Evolutionary conservation across 495 filamentous ascomycete species (phyloP).

Genomic region (Bombardia bombarda): DNA sequence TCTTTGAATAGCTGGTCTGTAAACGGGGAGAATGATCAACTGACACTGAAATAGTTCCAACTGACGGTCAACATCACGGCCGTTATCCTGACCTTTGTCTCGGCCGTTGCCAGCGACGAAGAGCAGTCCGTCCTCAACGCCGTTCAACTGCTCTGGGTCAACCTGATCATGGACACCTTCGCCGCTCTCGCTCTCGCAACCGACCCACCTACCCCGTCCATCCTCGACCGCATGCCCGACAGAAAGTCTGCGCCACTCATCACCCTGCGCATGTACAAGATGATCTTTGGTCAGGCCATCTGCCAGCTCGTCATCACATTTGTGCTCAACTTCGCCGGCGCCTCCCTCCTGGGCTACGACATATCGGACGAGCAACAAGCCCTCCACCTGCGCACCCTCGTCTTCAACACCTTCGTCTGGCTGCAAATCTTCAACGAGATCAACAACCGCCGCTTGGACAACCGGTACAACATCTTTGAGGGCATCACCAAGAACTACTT

Average conservation of each 20-base stretch:
- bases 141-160: conserved; percentile 87
- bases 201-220: conserved; percentile 68
- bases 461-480: conserved; percentile 84
- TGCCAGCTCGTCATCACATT: conserved; percentile 75
- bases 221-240: conserved; percentile 72
- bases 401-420: conserved; percentile 95
- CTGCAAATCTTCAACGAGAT: conserved; percentile 94
- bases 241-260: conserved; percentile 67
- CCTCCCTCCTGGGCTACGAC: conserved; percentile 46
- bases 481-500: conserved; percentile 71
- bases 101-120: conserved; percentile 60
- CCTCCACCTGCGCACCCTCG: conserved; percentile 54
- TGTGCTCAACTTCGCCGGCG: conserved; percentile 65
- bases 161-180: conserved; percentile 91
- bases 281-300: conserved; percentile 81
- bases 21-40: too few species aligned
- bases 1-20: background rate
- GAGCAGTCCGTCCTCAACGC: conserved; percentile 72
- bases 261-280: conserved; percentile 84
- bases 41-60: too few species aligned
- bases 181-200: conserved; percentile 82
- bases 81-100: conserved; percentile 73
- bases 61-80: conserved; percentile 89
- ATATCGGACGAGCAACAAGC: conserved; percentile 14
- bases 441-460: conserved; percentile 78